Conservation (phyloP, 345 rosid species). For the Acer yangbiense region DNA sequence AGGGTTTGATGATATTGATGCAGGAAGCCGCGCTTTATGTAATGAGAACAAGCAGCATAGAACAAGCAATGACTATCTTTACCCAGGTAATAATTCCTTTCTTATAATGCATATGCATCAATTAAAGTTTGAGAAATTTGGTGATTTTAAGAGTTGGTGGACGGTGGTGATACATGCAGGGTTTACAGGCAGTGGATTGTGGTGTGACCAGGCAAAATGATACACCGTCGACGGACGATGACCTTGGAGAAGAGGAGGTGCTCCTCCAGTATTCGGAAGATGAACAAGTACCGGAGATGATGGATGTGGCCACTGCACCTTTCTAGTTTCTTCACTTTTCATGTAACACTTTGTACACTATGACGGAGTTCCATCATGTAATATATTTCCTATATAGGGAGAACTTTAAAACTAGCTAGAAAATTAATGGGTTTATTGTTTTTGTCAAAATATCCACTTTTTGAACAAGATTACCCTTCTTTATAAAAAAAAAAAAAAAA, state of each 20-base stretch:
- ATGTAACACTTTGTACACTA: too few species aligned
- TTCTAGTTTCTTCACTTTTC: constrained; percentile 21
- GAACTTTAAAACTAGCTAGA: too few species aligned
- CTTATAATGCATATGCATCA: too few species aligned
- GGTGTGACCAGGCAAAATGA: not conserved
- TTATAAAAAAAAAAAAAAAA: too few species aligned
- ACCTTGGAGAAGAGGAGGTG: not conserved
- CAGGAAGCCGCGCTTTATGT: constrained; percentile 58
- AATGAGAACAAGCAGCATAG: constrained; percentile 38
- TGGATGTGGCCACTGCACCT: constrained; percentile 32
- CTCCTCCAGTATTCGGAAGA: not conserved
- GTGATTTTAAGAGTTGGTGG: too few species aligned
- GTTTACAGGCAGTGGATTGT: constrained; percentile 31
- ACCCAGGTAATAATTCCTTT: constrained; percentile 9
- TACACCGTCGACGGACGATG: not conserved
- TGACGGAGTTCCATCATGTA: too few species aligned
- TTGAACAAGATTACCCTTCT: too few species aligned
- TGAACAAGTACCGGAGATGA: not conserved
- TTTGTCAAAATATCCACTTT: too few species aligned
- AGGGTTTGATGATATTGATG: too few species aligned
- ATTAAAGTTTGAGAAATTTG: too few species aligned
- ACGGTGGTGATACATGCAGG: constrained; percentile 21
- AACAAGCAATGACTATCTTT: constrained; percentile 51
- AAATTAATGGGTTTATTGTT: too few species aligned
- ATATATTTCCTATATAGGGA: too few species aligned